These are phyloP conservation scores for Amyloporia xantha DNA, from an alignment of 768 basidiomycete species.

Conservation along the genomic window DNA sequence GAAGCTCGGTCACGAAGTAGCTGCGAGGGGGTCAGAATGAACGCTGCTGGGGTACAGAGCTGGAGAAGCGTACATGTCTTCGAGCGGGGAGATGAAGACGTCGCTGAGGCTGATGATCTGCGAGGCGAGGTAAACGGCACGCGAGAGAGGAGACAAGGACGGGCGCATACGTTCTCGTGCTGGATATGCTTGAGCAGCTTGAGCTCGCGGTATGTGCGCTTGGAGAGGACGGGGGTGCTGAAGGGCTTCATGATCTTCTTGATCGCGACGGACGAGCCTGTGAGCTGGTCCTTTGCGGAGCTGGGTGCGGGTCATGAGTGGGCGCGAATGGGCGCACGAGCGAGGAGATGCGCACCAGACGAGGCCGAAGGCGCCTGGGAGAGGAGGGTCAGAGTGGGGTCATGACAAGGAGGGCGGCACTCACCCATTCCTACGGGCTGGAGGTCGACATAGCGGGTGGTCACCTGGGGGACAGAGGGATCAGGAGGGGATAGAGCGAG, in stretches of 20 bases:
- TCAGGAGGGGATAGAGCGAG: conserved; percentile 3
- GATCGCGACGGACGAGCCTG: conserved; percentile 90
- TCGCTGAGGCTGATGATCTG: conserved; percentile 98
- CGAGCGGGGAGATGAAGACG: conserved; percentile 99
- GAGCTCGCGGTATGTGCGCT: conserved; percentile 95
- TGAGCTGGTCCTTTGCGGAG: conserved; percentile 93
- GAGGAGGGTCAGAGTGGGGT: neutral
- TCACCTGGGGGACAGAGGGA: conserved; percentile 52
- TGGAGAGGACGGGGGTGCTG: conserved; percentile 95
- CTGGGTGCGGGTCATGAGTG: conserved; percentile 32
- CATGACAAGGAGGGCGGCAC: conserved; percentile 21
- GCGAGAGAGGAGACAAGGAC: neutral
- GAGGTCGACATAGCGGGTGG: conserved; percentile 97
- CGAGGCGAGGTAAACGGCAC: neutral
- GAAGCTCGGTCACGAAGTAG: conserved; percentile 97
- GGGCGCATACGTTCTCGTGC: conserved; percentile 81
- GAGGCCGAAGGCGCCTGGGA: conserved; percentile 88
- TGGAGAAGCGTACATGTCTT: conserved; percentile 64
- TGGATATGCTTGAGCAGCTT: conserved; percentile 98
- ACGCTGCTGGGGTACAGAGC: conserved; percentile 6
- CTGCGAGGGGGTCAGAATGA: conserved; percentile 33
- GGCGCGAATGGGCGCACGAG: conserved; percentile 4
- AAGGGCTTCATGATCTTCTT: conserved; percentile 99
- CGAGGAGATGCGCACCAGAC: conserved; percentile 65
- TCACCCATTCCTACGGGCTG: conserved; percentile 99